A percentile compares a stretch with the other conserved stretches of the same genome.
Conservation (phyloP, 208 protist species). For the Trypanosoma platydactyli region DNA sequence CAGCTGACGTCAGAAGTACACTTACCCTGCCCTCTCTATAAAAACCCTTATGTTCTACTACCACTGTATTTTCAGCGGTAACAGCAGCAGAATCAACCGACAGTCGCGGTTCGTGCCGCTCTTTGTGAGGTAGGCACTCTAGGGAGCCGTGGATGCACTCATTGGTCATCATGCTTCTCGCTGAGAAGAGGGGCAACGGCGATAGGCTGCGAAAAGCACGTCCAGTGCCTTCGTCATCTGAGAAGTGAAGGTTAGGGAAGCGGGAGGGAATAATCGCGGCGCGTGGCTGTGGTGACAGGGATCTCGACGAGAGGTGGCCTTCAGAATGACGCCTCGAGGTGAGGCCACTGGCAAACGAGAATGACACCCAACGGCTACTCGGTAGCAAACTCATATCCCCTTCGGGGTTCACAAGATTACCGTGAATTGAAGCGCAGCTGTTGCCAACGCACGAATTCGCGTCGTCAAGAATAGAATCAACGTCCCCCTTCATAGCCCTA, state of each 20-base stretch:
- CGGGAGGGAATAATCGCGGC: conserved; percentile 16
- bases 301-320: not conserved
- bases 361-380: conserved; percentile 25
- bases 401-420: not conserved
- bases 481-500: not conserved
- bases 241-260: conserved; percentile 22
- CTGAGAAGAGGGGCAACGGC: not conserved
- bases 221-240: conserved; percentile 1
- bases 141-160: too few relatives aligned
- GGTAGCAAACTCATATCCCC: conserved; percentile 9
- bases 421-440: not conserved
- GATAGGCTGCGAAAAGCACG: not conserved
- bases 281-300: conserved; percentile 8
- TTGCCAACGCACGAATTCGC: not conserved
- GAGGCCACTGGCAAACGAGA: conserved; percentile 20
- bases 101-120: too few relatives aligned
- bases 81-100: too few relatives aligned
- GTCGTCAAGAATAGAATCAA: not conserved
- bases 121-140: too few relatives aligned
- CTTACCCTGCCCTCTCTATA: not conserved
- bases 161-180: too few relatives aligned
- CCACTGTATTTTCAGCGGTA: not conserved
- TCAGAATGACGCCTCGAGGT: conserved; percentile 20
- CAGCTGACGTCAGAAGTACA: conserved; percentile 1
- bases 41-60: not conserved